Conservation (phyloP, 1,284 basidiomycete species). For the Malassezia pachydermatis region DNA sequence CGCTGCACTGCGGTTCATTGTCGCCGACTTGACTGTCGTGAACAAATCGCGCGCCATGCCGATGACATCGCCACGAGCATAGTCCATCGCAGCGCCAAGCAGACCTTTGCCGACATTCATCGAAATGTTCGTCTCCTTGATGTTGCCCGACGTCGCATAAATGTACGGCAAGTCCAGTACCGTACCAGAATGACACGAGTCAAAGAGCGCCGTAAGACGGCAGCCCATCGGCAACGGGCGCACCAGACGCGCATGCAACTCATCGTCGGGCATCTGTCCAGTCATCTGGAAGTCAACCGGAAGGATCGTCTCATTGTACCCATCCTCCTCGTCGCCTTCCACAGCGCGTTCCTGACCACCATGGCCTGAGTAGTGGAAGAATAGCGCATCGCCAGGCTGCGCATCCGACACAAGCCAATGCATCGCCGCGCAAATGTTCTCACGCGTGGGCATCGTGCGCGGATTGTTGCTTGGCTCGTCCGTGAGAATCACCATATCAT, state of each 20-base stretch:
- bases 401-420: conserved; percentile 46
- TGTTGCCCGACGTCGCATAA: conserved; percentile 81
- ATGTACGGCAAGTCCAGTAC: conserved; percentile 46
- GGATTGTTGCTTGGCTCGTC: conserved; percentile 31
- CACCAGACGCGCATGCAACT: conserved; percentile 45
- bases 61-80: conserved; percentile 64
- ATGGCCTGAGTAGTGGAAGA: conserved; percentile 47
- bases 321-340: conserved; percentile 46
- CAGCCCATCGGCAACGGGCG: conserved; percentile 41
- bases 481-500: conserved; percentile 48
- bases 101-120: conserved; percentile 44
- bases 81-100: conserved; percentile 57
- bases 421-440: conserved; percentile 47
- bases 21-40: conserved; percentile 50
- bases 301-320: conserved; percentile 47
- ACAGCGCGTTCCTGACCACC: conserved; percentile 44
- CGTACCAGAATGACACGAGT: conserved; percentile 47
- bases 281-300: conserved; percentile 43
- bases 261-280: conserved; percentile 47
- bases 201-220: conserved; percentile 36
- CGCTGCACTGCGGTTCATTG: conserved; percentile 55
- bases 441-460: conserved; percentile 42
- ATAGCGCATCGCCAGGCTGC: conserved; percentile 42
- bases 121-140: conserved; percentile 71
- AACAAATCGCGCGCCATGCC: conserved; percentile 52